Evolutionary conservation across 1,139 yeast species (phyloP).

Genomic region (Suhomyces anneliseae): DNA sequence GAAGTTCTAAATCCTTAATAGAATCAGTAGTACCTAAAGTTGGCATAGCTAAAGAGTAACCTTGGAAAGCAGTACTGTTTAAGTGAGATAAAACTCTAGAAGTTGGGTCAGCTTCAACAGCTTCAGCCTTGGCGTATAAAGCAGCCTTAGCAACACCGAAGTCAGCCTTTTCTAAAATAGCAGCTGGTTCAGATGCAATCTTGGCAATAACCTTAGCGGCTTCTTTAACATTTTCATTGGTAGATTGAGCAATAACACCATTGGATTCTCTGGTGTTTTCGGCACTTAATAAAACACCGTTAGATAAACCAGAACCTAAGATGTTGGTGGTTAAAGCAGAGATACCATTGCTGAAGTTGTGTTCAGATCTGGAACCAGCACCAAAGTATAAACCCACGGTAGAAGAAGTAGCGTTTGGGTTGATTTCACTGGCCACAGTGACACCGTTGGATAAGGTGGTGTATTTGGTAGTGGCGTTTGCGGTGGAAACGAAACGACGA

Average conservation of each 20-base stretch:
- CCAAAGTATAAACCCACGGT: slow-evolving; percentile 70
- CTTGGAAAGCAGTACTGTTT: slow-evolving; percentile 81
- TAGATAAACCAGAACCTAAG: slow-evolving; percentile 38
- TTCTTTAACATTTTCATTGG: slow-evolving; percentile 42
- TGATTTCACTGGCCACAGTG: slow-evolving; percentile 66
- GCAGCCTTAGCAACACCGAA: slow-evolving; percentile 37
- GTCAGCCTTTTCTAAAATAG: slow-evolving; percentile 35
- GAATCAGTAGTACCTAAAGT: slow-evolving; percentile 70
- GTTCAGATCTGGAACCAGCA: slow-evolving; percentile 79
- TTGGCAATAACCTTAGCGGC: slow-evolving; percentile 42
- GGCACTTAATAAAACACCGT: slow-evolving; percentile 49
- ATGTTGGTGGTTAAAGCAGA: slow-evolving; percentile 61
- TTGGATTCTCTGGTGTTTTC: slow-evolving; percentile 52
- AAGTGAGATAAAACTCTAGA: slow-evolving; percentile 67
- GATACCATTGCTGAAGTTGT: slow-evolving; percentile 77
- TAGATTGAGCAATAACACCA: slow-evolving; percentile 53
- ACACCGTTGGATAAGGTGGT: slow-evolving; percentile 73
- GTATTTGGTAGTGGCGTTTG: slow-evolving; percentile 60
- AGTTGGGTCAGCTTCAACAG: slow-evolving; percentile 47
- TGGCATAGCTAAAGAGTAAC: slow-evolving; percentile 76
- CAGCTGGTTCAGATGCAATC: slow-evolving; percentile 37
- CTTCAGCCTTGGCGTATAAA: slow-evolving; percentile 39
- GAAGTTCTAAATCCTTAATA: slow-evolving; percentile 52
- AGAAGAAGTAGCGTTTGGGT: slow-evolving; percentile 55
- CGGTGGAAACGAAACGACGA: slow-evolving; percentile 60